A percentile compares a stretch with the other conserved stretches of the same genome.
phyloP scores from a whole-genome alignment of 2,329 filamentous ascomycete species.

The Pyrenophora graminea region DNA sequence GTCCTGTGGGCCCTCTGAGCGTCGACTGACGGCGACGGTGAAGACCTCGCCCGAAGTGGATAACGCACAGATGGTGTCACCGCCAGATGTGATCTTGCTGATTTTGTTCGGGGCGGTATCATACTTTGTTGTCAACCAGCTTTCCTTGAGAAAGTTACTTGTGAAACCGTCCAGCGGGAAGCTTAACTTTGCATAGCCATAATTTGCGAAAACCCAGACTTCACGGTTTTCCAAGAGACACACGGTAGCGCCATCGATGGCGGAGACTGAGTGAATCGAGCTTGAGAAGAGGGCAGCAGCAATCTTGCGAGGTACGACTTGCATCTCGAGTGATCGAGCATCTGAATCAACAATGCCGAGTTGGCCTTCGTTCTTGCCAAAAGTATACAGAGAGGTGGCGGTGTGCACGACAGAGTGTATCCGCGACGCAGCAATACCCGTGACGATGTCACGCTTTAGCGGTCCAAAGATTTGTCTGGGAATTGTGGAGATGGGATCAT shows the following conservation, averaged over 20 bases:
- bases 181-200: slow-evolving; percentile 87
- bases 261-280: slow-evolving; percentile 76
- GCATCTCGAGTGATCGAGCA: slow-evolving; percentile 85
- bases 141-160: slow-evolving; percentile 69
- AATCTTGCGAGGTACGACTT: slow-evolving; percentile 80
- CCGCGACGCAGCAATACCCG: slow-evolving; percentile 84
- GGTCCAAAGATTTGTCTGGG: slow-evolving; percentile 91
- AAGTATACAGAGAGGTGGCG: slow-evolving; percentile 79
- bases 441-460: slow-evolving; percentile 80
- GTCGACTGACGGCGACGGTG: slow-evolving; percentile 75
- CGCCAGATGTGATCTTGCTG: slow-evolving; percentile 77
- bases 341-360: slow-evolving; percentile 93
- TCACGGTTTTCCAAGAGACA: slow-evolving; percentile 84
- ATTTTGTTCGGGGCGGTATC: slow-evolving; percentile 70
- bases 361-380: slow-evolving; percentile 94
- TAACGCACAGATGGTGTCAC: slow-evolving; percentile 88
- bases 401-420: slow-evolving; percentile 93
- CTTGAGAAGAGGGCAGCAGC: slow-evolving; percentile 79
- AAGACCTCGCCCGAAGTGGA: slow-evolving; percentile 86
- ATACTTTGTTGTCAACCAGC: slow-evolving; percentile 67
- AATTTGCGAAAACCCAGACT: slow-evolving; percentile 93
- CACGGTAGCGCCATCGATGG: slow-evolving; percentile 87
- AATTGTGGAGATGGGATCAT: slow-evolving; percentile 78
- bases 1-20: slow-evolving; percentile 62
- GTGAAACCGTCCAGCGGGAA: slow-evolving; percentile 78